These are phyloP conservation scores for Lycium ferocissimum DNA, from an alignment of 257 asterid genomes.

Conservation along the genomic window DNA sequence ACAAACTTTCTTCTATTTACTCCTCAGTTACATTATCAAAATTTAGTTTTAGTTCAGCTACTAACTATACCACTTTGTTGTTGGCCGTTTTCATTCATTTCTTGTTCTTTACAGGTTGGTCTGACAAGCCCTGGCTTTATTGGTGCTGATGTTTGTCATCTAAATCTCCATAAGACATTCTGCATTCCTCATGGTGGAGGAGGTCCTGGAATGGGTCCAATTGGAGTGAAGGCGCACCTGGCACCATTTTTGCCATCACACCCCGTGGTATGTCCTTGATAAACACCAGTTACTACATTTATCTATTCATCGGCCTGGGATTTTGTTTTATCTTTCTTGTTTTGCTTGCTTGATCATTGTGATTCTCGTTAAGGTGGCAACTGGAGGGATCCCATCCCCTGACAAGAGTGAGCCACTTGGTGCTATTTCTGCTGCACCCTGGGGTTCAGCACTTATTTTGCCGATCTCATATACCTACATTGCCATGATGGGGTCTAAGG, in stretches of 20 bases:
- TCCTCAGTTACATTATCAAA: constrained; percentile 10
- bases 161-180: constrained; percentile 96
- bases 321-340: constrained; percentile 21
- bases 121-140: constrained; percentile 95
- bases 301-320: background rate
- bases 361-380: constrained; percentile 58
- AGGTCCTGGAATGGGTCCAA: constrained; percentile 99
- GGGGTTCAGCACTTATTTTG: constrained; percentile 99
- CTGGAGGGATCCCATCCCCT: constrained; percentile 95
- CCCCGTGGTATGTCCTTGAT: constrained; percentile 75
- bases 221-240: constrained; percentile 92
- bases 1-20: background rate
- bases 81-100: background rate
- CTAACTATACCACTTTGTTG: background rate
- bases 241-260: constrained; percentile 96
- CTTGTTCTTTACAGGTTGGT: constrained; percentile 71
- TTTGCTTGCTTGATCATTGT: constrained; percentile 5
- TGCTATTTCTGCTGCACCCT: constrained; percentile 95
- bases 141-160: constrained; percentile 99
- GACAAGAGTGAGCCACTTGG: constrained; percentile 86
- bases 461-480: constrained; percentile 98
- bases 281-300: constrained; percentile 13
- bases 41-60: constrained; percentile 1
- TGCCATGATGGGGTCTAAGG: constrained; percentile 97
- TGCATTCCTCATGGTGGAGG: constrained; percentile 99